phyloP scores from a whole-genome alignment of 306 rosid species.

The Cicer pinnatifidum region DNA sequence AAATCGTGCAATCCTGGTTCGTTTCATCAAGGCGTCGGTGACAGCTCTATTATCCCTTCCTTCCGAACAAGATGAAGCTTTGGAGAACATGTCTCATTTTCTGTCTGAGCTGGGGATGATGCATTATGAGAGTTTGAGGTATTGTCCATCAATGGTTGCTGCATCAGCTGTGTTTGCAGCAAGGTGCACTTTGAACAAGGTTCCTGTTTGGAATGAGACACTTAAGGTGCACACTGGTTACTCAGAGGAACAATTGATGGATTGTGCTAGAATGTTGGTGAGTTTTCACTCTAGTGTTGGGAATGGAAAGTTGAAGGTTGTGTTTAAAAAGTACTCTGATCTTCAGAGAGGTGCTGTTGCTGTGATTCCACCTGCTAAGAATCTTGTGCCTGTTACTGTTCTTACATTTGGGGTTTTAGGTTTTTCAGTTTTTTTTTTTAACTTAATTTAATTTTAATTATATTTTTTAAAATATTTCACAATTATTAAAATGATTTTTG shows the following conservation, averaged over 20 bases:
- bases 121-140: slow-evolving; percentile 66
- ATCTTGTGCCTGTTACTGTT: slow-evolving; percentile 41
- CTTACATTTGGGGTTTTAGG: no score
- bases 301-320: slow-evolving; percentile 62
- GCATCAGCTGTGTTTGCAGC: slow-evolving; percentile 91
- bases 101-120: slow-evolving; percentile 75
- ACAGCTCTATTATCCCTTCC: slow-evolving; percentile 13
- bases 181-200: slow-evolving; percentile 69
- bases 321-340: slow-evolving; percentile 60
- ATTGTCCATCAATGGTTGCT: slow-evolving; percentile 86
- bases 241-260: slow-evolving; percentile 65
- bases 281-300: slow-evolving; percentile 53
- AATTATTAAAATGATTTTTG: no score
- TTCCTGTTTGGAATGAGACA: slow-evolving; percentile 76
- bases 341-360: slow-evolving; percentile 68
- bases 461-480: no score
- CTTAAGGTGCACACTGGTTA: slow-evolving; percentile 72
- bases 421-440: no score
- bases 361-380: slow-evolving; percentile 63
- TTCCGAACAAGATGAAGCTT: background rate
- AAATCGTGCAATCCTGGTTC: slow-evolving; percentile 50
- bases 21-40: slow-evolving; percentile 82
- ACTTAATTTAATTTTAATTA: no score
- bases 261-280: slow-evolving; percentile 68
- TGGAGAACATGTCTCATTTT: slow-evolving; percentile 71